Percentiles rank a stretch among this genome's conserved stretches.
These are phyloP conservation scores for Plasmodium knowlesi DNA, from an alignment of 169 alveolate genomes.

Conservation along the genomic window DNA sequence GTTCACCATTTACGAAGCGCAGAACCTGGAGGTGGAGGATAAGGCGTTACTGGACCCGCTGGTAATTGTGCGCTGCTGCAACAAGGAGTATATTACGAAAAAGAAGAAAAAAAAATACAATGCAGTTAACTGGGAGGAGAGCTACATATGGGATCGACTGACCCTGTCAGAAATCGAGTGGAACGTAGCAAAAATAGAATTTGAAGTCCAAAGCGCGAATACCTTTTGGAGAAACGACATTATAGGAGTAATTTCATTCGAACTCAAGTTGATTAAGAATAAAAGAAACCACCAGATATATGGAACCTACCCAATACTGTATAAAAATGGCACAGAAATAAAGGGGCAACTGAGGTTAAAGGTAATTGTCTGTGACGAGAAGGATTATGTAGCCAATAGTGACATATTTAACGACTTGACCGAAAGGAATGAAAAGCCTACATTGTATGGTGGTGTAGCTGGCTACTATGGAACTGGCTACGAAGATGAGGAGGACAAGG, in stretches of 20 bases:
- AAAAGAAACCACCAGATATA: constrained; percentile 87
- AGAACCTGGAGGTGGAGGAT: constrained; percentile 80
- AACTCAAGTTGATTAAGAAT: constrained; percentile 87
- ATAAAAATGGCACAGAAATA: constrained; percentile 85
- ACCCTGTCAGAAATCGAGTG: constrained; percentile 88
- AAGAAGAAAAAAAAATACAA: constrained; percentile 87
- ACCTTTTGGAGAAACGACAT: constrained; percentile 92
- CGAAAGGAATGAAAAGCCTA: constrained; percentile 2
- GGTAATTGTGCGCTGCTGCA: constrained; percentile 93
- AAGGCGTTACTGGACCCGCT: constrained; percentile 86
- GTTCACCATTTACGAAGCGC: constrained; percentile 89
- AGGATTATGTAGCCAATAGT: constrained; percentile 77
- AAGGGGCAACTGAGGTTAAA: constrained; percentile 85
- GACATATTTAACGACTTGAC: constrained; percentile 33
- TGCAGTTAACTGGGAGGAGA: constrained; percentile 93
- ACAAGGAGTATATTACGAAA: constrained; percentile 88
- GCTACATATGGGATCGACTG: constrained; percentile 90
- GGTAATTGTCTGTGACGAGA: constrained; percentile 88
- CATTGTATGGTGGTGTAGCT: neutral
- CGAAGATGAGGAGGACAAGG: constrained; percentile 22
- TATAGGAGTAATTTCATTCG: constrained; percentile 89
- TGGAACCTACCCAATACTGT: constrained; percentile 85
- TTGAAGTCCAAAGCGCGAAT: constrained; percentile 93
- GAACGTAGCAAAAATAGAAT: constrained; percentile 90
- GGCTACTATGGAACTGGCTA: neutral